Evolutionary conservation across 2,329 filamentous ascomycete species (phyloP).

Genomic region (Curvularia sp.): DNA sequence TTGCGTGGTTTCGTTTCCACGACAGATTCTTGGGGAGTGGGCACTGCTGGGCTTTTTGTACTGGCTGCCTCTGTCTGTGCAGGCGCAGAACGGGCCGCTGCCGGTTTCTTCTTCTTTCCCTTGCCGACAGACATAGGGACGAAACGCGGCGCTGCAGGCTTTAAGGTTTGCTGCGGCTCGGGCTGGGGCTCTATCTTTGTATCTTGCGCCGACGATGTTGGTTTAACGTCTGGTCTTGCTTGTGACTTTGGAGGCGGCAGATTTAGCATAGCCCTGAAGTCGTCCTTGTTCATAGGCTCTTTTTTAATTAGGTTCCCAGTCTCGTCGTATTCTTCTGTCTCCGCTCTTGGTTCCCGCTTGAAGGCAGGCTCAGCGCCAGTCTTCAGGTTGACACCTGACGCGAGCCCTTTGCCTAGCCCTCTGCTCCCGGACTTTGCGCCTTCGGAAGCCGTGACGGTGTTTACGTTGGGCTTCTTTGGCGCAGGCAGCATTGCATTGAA

Average conservation of each 20-base stretch:
- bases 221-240: conserved; percentile 40
- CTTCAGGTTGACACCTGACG: conserved; percentile 74
- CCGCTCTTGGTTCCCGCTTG: conserved; percentile 64
- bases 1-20: conserved; percentile 50
- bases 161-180: conserved; percentile 64
- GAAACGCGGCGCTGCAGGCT: conserved; percentile 82
- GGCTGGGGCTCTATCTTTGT: conserved; percentile 57
- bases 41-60: not conserved
- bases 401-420: conserved; percentile 51
- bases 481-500: conserved; percentile 89
- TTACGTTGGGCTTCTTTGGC: conserved; percentile 67
- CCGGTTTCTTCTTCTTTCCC: conserved; percentile 61
- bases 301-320: conserved; percentile 44
- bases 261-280: conserved; percentile 44
- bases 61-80: conserved; percentile 7
- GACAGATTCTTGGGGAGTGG: conserved; percentile 19
- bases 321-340: conserved; percentile 45
- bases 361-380: conserved; percentile 86
- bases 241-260: conserved; percentile 45
- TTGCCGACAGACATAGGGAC: conserved; percentile 84
- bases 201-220: not conserved
- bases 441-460: conserved; percentile 30
- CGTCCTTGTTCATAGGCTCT: conserved; percentile 41
- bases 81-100: conserved; percentile 19
- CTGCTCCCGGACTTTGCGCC: conserved; percentile 41